Base-by-base conservation (phyloP, 768 basidiomycete genomes). In the Leccinum subgranulosum region DNA sequence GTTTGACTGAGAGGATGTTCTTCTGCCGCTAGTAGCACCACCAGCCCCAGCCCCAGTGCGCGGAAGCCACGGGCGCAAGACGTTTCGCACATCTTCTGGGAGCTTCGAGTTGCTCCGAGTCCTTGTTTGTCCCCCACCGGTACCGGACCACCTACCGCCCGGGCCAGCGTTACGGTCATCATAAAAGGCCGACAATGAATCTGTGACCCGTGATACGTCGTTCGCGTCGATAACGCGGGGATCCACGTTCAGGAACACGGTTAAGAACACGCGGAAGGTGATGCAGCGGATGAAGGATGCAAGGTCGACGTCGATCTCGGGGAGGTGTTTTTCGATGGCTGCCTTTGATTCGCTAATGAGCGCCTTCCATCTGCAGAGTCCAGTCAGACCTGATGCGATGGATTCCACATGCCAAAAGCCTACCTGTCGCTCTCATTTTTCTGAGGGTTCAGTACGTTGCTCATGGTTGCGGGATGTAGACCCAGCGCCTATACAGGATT, bases 111-210 rank as follows among this genome's bases (percentile, higher is more conserved):
- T 43, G 41, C 19, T 43, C 41, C 19, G n/a, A 5, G 41, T 12
- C n/a, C 0, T 58, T 57, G 60, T 12, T 69, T 25, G 12, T 31
- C 14, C 39, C 39, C 19, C 41, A 43, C n/a, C 39, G 4, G 17
- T 17, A n/a, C 39, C 41, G 19, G 41, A 1, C 19, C 41, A 21
- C 41, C 41, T 41, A 17, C 39, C 39, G 10, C 39, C 39, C 39
- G 9, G 9, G n/a, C 39, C n/a, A 41, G 39, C n/a, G 9, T 41
- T 3, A 19, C 41, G 10, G 19, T 69, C 68, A 79, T 83, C 7
- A 78, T 84, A 11, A 72, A 72, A 31, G 66, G 71, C 62, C 29
- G 79, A 81, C 41, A 87, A 79, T 7, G 70, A 69, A 0, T 49
- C 49, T 0, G 81, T 72, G 9, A 82, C 76, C 12, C 64, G 54